phyloP scores from a whole-genome alignment of 345 rosid genomes.

The Eucalyptus marginata region DNA sequence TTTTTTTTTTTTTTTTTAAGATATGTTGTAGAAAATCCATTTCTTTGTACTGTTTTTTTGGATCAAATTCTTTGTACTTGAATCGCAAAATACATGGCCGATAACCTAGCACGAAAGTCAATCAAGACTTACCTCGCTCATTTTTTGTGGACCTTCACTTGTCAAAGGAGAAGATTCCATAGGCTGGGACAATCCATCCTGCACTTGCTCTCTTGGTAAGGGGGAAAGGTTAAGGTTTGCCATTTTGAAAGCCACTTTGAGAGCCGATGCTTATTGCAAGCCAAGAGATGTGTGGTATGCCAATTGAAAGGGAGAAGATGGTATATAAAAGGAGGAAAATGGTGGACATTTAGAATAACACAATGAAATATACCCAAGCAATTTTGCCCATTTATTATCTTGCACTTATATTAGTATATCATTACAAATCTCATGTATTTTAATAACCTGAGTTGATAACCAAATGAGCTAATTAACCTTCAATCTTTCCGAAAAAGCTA shows the following conservation, averaged over 20 bases:
- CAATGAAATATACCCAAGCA: background rate
- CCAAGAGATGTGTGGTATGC: background rate
- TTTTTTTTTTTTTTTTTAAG: background rate
- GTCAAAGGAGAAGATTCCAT: background rate
- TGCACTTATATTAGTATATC: background rate
- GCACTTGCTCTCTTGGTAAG: background rate
- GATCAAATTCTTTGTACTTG: background rate
- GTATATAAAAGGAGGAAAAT: background rate
- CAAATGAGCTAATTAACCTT: background rate
- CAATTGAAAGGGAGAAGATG: background rate
- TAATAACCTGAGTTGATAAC: background rate
- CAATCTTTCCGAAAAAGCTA: background rate
- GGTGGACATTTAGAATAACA: background rate
- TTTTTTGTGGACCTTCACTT: background rate
- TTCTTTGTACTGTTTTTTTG: background rate
- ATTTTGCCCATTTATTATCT: background rate
- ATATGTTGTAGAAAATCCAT: background rate
- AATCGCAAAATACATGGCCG: background rate
- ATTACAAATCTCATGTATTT: background rate
- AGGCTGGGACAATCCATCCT: rapidly evolving
- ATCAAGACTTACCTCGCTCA: background rate
- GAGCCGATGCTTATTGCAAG: background rate
- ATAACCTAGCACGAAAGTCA: background rate
- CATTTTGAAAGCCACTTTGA: background rate
- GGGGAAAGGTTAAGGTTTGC: background rate